Evolutionary conservation across 805 yeast species (phyloP).

Genomic region (Myxozyma vanderwaltii): DNA sequence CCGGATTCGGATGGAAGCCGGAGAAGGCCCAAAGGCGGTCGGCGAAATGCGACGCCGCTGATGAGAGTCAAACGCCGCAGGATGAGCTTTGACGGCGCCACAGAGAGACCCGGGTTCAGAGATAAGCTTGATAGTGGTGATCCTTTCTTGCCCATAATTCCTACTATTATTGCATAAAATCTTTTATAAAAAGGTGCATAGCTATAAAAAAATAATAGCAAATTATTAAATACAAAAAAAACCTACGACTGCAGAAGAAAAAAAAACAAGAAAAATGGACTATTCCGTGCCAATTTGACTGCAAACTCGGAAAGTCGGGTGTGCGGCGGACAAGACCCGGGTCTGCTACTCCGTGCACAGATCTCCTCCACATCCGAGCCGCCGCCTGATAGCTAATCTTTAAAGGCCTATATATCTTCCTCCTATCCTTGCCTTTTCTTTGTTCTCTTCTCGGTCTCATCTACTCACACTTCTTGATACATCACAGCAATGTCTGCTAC

Average conservation of each 20-base stretch:
- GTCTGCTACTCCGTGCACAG: too few species aligned
- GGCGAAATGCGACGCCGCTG: conserved; percentile 11
- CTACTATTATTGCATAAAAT: too few species aligned
- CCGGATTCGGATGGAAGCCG: neutral
- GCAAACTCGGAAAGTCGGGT: neutral
- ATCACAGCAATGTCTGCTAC: conserved; percentile 23
- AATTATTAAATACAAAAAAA: too few species aligned
- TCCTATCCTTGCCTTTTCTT: neutral
- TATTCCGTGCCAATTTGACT: too few species aligned
- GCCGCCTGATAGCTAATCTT: neutral
- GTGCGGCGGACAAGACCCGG: neutral
- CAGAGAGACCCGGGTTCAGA: neutral
- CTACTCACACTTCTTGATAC: neutral
- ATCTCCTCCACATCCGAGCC: too few species aligned
- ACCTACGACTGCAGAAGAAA: too few species aligned
- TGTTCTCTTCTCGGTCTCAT: neutral
- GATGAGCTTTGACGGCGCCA: neutral
- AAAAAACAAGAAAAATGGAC: too few species aligned
- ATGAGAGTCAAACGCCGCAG: neutral
- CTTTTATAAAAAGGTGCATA: too few species aligned
- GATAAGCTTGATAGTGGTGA: too few species aligned
- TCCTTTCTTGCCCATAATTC: too few species aligned
- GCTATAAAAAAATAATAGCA: too few species aligned
- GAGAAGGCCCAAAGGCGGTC: neutral
- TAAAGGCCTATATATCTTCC: neutral